Percentiles rank a stretch among this genome's conserved stretches.
Evolutionary conservation across 2,329 filamentous ascomycete genomes (phyloP).

Genomic region (Penicillium sp.): DNA sequence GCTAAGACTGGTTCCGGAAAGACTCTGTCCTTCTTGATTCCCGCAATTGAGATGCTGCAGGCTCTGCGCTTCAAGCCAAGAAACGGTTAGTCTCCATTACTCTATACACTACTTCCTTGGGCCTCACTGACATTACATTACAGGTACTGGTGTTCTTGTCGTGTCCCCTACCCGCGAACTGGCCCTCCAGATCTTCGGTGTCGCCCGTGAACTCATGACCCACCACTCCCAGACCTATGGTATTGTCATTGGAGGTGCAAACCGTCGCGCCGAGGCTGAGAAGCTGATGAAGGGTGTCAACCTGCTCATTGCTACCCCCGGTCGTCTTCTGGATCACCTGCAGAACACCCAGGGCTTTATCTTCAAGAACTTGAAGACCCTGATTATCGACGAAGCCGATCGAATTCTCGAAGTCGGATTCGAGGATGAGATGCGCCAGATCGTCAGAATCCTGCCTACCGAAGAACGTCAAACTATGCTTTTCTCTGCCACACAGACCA

Average conservation of each 20-base stretch:
- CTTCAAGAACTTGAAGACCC: slow-evolving; percentile 88
- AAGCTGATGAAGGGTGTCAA: slow-evolving; percentile 96
- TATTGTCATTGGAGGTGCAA: slow-evolving; percentile 94
- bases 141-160: slow-evolving; percentile 80
- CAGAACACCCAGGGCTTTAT: slow-evolving; percentile 87
- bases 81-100: slow-evolving; percentile 59
- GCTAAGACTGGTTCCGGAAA: slow-evolving; percentile 97
- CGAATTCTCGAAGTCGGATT: slow-evolving; percentile 96
- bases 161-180: slow-evolving; percentile 92
- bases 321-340: slow-evolving; percentile 87
- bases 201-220: slow-evolving; percentile 88
- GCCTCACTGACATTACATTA: slow-evolving; percentile 8
- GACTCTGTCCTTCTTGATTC: slow-evolving; percentile 91
- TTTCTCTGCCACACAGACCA: slow-evolving; percentile 98
- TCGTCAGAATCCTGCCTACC: slow-evolving; percentile 88
- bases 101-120: background rate
- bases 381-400: slow-evolving; percentile 96
- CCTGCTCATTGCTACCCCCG: slow-evolving; percentile 89
- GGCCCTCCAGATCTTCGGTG: slow-evolving; percentile 93
- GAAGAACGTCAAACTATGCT: slow-evolving; percentile 92
- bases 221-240: slow-evolving; percentile 94
- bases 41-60: slow-evolving; percentile 89
- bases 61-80: slow-evolving; percentile 91
- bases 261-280: slow-evolving; percentile 84
- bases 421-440: slow-evolving; percentile 97